Conservation (phyloP, 2,329 filamentous ascomycete genomes). For the Byssochlamys sp. region DNA sequence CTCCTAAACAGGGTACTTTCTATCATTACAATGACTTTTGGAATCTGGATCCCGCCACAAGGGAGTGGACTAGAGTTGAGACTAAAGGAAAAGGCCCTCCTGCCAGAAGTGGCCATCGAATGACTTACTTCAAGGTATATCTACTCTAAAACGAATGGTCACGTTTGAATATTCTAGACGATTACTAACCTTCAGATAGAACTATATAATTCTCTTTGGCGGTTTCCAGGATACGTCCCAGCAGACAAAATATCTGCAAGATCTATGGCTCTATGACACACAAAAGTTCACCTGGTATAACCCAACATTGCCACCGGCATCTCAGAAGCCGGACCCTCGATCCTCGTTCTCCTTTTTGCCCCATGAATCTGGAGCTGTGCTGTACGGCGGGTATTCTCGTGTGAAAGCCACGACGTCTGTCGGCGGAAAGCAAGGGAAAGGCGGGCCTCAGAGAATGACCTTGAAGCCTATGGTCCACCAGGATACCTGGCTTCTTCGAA, state of each 20-base stretch:
- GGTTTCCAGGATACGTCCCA: slow-evolving; percentile 96
- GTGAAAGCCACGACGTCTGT: slow-evolving; percentile 59
- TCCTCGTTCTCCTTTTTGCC: slow-evolving; percentile 88
- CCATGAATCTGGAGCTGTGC: slow-evolving; percentile 76
- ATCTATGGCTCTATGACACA: slow-evolving; percentile 94
- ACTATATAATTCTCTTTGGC: slow-evolving; percentile 90
- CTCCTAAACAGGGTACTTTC: slow-evolving; percentile 93
- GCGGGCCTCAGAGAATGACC: slow-evolving; percentile 56
- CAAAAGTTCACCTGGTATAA: slow-evolving; percentile 74
- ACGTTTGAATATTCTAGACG: not conserved
- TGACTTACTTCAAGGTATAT: slow-evolving; percentile 76
- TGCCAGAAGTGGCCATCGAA: slow-evolving; percentile 81
- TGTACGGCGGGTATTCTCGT: slow-evolving; percentile 89
- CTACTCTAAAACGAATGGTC: not conserved
- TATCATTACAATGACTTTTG: slow-evolving; percentile 99
- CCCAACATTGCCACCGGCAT: slow-evolving; percentile 63
- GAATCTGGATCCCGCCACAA: slow-evolving; percentile 69
- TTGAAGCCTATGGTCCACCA: slow-evolving; percentile 84
- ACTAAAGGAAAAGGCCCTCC: slow-evolving; percentile 62
- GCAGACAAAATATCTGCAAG: slow-evolving; percentile 83
- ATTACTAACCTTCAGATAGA: slow-evolving; percentile 27
- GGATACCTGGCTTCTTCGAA: slow-evolving; percentile 85
- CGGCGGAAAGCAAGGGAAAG: slow-evolving; percentile 52
- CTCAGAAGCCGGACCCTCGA: slow-evolving; percentile 78
- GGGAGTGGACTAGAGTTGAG: slow-evolving; percentile 89